phyloP scores from a whole-genome alignment of 768 basidiomycete species.

The Lyophyllum decastes region DNA sequence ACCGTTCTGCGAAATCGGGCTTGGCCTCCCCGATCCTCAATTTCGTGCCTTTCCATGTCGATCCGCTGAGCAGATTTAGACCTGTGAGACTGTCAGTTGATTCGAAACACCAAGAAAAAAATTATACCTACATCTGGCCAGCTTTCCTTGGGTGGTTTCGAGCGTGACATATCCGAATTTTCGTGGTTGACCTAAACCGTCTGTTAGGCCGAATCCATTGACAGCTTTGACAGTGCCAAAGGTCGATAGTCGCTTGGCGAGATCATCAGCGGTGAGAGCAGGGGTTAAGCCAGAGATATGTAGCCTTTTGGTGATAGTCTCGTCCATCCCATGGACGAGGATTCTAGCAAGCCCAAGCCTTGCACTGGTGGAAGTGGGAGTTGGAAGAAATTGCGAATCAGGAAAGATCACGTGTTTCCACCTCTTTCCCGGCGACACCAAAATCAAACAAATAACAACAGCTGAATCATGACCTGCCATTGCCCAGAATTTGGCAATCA shows the following conservation, averaged over 20 bases:
- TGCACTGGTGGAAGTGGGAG: too few species aligned
- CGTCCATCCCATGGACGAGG: slow-evolving; percentile 3
- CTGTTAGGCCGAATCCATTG: slow-evolving; percentile 66
- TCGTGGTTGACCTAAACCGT: slow-evolving; percentile 65
- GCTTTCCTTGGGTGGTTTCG: slow-evolving; percentile 56
- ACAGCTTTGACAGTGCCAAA: slow-evolving; percentile 72
- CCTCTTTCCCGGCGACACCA: too few species aligned
- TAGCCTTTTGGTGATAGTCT: slow-evolving; percentile 54
- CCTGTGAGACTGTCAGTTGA: slow-evolving; percentile 38
- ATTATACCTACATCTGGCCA: slow-evolving; percentile 61
- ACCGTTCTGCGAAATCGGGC: slow-evolving; percentile 71
- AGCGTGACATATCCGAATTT: slow-evolving; percentile 78
- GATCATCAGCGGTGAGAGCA: slow-evolving; percentile 55
- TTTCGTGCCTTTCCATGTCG: slow-evolving; percentile 88
- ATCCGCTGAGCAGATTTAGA: slow-evolving; percentile 74
- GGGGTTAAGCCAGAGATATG: slow-evolving; percentile 79
- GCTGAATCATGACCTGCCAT: neutral
- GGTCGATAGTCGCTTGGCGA: slow-evolving; percentile 55
- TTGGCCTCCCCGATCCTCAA: slow-evolving; percentile 84
- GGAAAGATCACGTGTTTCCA: too few species aligned
- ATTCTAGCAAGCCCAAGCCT: too few species aligned
- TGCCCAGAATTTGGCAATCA: too few species aligned
- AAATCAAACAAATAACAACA: neutral
- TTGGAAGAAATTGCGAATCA: too few species aligned
- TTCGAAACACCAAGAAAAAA: neutral